Evolutionary conservation across 73 alveolate species (phyloP).

Genomic region (Paramecium tetraurelia): DNA sequence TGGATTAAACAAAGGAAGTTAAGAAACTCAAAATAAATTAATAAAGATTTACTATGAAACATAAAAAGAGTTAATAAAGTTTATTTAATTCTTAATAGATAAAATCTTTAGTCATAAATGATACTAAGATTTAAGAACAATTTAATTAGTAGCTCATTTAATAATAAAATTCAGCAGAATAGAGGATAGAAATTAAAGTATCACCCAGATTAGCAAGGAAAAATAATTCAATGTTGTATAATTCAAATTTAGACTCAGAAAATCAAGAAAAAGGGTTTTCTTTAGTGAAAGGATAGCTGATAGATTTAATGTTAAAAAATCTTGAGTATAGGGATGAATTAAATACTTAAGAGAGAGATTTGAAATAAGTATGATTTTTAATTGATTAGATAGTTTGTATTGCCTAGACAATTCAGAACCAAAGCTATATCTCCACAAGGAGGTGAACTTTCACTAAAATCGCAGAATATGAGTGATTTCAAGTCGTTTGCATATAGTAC

Average conservation of each 20-base stretch:
- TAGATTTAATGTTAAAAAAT: constrained; percentile 14
- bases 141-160: not conserved
- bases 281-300: not conserved
- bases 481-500: not conserved
- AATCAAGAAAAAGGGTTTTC: not conserved
- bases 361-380: not conserved
- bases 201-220: not conserved
- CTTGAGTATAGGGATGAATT: constrained; percentile 37
- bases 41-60: not conserved
- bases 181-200: not conserved
- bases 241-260: not conserved
- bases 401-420: constrained; percentile 16
- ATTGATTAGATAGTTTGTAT: not conserved
- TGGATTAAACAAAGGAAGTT: not conserved
- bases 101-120: not conserved
- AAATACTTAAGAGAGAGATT: not conserved
- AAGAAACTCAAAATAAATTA: not conserved
- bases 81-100: not conserved
- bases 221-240: not conserved
- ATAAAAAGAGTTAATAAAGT: not conserved
- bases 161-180: not conserved
- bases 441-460: not conserved
- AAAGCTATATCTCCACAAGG: not conserved
- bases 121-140: not conserved
- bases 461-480: not conserved